Evolutionary conservation across 1,284 basidiomycete species (phyloP), one percentile per base, ranked within the genome.

Genomic region (Agaricales sp.): DNA sequence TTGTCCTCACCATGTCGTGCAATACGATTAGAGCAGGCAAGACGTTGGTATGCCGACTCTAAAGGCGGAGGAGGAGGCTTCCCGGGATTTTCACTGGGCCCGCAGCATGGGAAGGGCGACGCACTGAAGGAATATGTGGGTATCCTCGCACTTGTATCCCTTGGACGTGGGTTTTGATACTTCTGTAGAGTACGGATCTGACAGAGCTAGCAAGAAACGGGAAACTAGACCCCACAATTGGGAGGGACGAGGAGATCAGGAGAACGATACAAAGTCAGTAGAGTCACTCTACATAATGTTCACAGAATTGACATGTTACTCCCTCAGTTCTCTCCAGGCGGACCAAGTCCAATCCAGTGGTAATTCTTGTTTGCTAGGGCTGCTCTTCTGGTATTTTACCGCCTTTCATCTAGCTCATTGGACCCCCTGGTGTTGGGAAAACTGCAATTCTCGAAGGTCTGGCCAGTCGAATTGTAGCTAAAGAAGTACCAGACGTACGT

Each of bases 391-490:
- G 18, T 16, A 4, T 6, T 38, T 25, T 45, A 22, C 51, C 23
- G 37, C 21, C 35, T 11, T 11, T 19, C 44, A 4, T 25, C 2
- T 52, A 84, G 83, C 73, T 87, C 30, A 86, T 87, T 51, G 85
- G 85, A 3, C 81, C 82, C 18, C 87, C 89, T 4, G 88, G 88
- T 55, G 88, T 92, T 4, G 90, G 92, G 0, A 95, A 95, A 67
- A 95, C 93, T 0, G 91, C 93, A 0, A 92, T 97, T 51, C 67
- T 95, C 26, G 94, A 97, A 67, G 93, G 91, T 0, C 71, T 97
- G 12, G 93, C 92, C 0, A 87, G 82, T 58, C 74, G 92, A 13
- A 93, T 97, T 52, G 81, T 95, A 1, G 80, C 87, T 4, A 88
- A 85, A 60, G 92, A 96, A 62, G 92, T 96, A 2, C 93, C 94